These are phyloP conservation scores for Myotisia sp. DNA, from an alignment of 2,329 filamentous ascomycete species.

Conservation along the genomic window DNA sequence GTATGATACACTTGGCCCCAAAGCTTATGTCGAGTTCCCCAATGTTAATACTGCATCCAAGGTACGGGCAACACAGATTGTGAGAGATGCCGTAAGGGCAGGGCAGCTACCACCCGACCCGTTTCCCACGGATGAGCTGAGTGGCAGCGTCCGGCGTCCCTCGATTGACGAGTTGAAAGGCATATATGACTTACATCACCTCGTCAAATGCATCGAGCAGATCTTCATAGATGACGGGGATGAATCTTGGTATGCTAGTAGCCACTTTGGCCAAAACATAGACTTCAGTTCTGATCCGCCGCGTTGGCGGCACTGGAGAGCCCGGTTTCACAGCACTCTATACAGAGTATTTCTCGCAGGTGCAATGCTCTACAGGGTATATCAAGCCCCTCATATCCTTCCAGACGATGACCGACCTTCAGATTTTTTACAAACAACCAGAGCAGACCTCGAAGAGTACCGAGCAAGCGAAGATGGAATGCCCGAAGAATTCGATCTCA, in stretches of 20 bases:
- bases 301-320: background rate
- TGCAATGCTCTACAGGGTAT: background rate
- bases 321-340: background rate
- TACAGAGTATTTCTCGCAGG: background rate
- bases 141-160: background rate
- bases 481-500: background rate
- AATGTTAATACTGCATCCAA: background rate
- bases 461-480: background rate
- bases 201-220: background rate
- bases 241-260: too few species aligned
- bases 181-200: background rate
- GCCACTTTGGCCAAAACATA: too few species aligned
- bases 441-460: background rate
- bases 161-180: background rate
- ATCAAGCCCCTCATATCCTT: background rate
- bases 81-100: background rate
- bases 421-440: background rate
- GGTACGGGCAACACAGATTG: conserved; percentile 2
- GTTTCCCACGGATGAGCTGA: background rate
- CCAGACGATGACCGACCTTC: background rate
- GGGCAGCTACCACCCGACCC: conserved; percentile 1
- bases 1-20: background rate
- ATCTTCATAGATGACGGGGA: background rate
- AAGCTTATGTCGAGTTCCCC: background rate
- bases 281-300: background rate